Conservation (phyloP, 1,139 yeast species). For the Geotrichum fermentans region DNA sequence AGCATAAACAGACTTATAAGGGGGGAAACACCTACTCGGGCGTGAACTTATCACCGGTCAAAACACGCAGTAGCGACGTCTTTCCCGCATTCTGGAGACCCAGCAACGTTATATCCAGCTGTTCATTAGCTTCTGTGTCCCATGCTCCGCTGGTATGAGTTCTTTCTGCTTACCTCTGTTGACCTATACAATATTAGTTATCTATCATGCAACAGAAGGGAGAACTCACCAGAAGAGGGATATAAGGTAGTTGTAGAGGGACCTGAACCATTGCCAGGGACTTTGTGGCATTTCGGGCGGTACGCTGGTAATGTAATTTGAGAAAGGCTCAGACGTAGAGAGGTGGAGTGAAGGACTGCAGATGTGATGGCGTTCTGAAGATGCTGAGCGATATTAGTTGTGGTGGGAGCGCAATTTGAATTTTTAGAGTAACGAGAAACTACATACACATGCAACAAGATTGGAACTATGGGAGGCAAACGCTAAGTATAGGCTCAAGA, state of each 20-base stretch:
- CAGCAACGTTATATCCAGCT: conserved; percentile 39
- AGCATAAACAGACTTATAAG: too few species aligned
- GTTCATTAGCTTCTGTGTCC: neutral
- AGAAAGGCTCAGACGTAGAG: too few species aligned
- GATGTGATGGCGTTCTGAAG: neutral
- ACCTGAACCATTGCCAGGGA: conserved; percentile 30
- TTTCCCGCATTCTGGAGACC: conserved; percentile 43
- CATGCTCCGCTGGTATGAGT: neutral
- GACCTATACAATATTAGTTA: conserved; percentile 23
- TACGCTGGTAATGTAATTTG: too few species aligned
- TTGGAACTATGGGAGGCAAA: neutral
- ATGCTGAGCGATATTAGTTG: neutral
- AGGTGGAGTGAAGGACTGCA: too few species aligned
- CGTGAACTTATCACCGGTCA: conserved; percentile 37
- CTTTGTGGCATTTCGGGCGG: conserved; percentile 12
- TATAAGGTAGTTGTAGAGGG: conserved; percentile 30
- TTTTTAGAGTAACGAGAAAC: neutral
- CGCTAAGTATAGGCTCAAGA: too few species aligned
- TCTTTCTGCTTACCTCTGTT: conserved; percentile 26
- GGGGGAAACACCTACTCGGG: conserved; percentile 39
- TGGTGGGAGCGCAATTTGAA: neutral
- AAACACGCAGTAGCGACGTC: conserved; percentile 37
- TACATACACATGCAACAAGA: neutral
- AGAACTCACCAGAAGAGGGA: conserved; percentile 32
- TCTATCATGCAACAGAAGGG: neutral